phyloP scores from a whole-genome alignment of 176 grass and related monocot genomes.

The Pharus latifolius region DNA sequence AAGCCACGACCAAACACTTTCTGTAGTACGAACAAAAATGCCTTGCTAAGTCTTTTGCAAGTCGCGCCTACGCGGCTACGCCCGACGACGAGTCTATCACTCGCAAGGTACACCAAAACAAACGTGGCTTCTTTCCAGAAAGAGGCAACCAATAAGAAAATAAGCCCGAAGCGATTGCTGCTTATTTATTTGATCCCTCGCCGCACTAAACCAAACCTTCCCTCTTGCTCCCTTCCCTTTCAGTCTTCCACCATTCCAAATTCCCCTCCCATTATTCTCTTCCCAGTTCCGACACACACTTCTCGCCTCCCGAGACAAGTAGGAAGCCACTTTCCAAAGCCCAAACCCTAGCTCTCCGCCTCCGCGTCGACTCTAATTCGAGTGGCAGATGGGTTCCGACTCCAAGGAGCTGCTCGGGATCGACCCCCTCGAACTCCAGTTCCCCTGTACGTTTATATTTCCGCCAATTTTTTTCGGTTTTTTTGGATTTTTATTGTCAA shows the following conservation, averaged over 20 bases:
- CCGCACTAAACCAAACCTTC: background rate
- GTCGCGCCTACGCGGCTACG: too few relatives aligned
- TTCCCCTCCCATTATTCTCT: constrained; percentile 8
- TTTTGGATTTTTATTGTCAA: background rate
- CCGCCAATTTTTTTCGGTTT: background rate
- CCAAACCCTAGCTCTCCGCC: constrained; percentile 25
- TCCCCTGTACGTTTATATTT: constrained; percentile 48
- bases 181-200: too few relatives aligned
- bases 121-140: background rate
- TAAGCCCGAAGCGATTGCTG: too few relatives aligned
- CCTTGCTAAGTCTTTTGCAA: too few relatives aligned
- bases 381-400: constrained; percentile 33
- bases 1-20: too few relatives aligned
- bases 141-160: background rate
- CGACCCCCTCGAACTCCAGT: constrained; percentile 63
- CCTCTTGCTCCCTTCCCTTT: background rate
- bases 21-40: too few relatives aligned
- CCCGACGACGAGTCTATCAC: too few relatives aligned
- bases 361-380: background rate
- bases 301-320: background rate
- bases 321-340: background rate
- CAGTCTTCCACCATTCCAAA: constrained; percentile 10
- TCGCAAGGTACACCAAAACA: too few relatives aligned
- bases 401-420: constrained; percentile 47
- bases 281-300: background rate